Percentiles rank a stretch among this genome's conserved stretches.
phyloP scores from a whole-genome alignment of 2,329 filamentous ascomycete genomes.

The Aspergillus ochraceus region DNA sequence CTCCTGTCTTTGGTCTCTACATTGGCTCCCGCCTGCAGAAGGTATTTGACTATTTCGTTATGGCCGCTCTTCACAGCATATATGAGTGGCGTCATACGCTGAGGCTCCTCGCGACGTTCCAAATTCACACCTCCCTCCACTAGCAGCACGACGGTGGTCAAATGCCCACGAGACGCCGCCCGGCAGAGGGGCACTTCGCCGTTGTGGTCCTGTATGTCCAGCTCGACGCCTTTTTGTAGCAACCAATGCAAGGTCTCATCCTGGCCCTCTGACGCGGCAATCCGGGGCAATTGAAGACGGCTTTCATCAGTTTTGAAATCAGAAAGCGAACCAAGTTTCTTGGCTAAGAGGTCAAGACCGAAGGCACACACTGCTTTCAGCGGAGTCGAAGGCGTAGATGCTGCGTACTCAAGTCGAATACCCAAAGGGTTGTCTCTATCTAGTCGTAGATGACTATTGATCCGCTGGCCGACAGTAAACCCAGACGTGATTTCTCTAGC shows the following conservation, averaged over 20 bases:
- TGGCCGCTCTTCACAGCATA: not conserved
- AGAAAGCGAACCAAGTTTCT: not conserved
- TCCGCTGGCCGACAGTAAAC: not conserved
- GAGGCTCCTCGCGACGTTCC: not conserved
- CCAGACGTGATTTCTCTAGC: not conserved
- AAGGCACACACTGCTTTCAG: not conserved
- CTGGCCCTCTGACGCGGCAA: not conserved
- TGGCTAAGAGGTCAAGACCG: not conserved
- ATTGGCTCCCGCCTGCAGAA: not conserved
- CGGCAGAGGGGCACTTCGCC: not conserved
- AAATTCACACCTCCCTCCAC: not conserved
- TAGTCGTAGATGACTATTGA: not conserved
- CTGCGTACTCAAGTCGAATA: not conserved
- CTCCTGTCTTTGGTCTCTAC: not conserved
- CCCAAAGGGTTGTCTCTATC: not conserved
- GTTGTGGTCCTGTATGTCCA: not conserved
- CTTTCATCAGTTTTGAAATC: not conserved
- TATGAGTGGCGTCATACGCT: slow-evolving; percentile 2
- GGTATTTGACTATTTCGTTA: not conserved
- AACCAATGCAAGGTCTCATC: not conserved
- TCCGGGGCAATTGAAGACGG: not conserved
- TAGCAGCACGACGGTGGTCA: not conserved
- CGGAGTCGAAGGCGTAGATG: not conserved
- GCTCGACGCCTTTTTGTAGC: not conserved
- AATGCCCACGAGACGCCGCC: not conserved